Percentiles rank a stretch among this genome's conserved stretches.
Evolutionary conservation across 352 stramenopile species (phyloP).

Genomic region (Plasmopara viticola): DNA sequence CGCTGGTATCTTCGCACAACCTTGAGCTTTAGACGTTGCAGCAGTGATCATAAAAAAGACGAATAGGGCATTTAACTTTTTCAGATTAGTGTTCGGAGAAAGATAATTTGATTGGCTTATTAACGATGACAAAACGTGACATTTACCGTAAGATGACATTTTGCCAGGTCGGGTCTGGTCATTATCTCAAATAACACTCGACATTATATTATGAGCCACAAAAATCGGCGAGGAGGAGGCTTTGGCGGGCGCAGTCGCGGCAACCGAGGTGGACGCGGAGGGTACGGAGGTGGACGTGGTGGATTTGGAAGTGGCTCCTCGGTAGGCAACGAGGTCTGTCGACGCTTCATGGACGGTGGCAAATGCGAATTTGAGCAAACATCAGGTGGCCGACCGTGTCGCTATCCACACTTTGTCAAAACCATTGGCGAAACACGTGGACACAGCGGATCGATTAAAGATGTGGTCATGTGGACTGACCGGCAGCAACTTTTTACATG

Average conservation of each 20-base stretch:
- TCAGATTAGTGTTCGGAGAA: no score
- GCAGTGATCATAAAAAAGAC: no score
- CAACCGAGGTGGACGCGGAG: slow-evolving; percentile 26
- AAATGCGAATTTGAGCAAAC: slow-evolving; percentile 58
- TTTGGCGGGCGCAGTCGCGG: slow-evolving; percentile 60
- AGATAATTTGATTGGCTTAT: no score
- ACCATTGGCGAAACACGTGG: slow-evolving; percentile 76
- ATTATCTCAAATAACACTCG: background rate
- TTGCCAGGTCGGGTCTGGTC: background rate
- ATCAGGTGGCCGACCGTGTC: slow-evolving; percentile 41
- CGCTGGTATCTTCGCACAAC: no score
- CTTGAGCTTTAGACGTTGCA: no score
- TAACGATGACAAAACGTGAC: no score
- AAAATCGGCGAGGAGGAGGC: slow-evolving; percentile 42
- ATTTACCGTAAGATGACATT: background rate
- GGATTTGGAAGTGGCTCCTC: slow-evolving; percentile 20
- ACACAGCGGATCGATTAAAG: slow-evolving; percentile 65
- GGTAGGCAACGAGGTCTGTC: slow-evolving; percentile 62
- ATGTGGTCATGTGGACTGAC: slow-evolving; percentile 68
- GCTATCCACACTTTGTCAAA: slow-evolving; percentile 78
- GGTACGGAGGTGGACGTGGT: slow-evolving; percentile 26
- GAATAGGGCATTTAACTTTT: no score
- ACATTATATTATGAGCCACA: slow-evolving; percentile 50
- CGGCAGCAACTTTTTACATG: slow-evolving; percentile 77
- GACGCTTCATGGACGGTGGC: slow-evolving; percentile 51